Evolutionary conservation across 495 filamentous ascomycete genomes (phyloP), one percentile per base, ranked within the genome.

Genomic region (Lasiosphaeris hirsuta): DNA sequence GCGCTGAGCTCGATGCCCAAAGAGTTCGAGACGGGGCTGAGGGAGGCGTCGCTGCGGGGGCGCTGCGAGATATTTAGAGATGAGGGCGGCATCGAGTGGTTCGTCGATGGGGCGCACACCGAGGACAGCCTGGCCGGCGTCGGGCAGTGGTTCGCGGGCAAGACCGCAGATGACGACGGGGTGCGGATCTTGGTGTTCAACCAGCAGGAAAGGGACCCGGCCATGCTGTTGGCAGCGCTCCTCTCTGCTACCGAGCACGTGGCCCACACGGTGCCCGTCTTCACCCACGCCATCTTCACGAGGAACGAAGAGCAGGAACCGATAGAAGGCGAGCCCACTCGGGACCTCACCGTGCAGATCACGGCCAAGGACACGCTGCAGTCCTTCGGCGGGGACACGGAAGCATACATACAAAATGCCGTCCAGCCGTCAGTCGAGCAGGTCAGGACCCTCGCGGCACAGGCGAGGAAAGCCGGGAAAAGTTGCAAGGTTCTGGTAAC

Each of bases 61-160:
- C 81, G 92, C 18, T 92, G 89, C 63, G 90, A 96, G 64, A 83
- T 82, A 23, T 75, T 85, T 4, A 66, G 65, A 6, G 84, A 88
- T 43, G 63, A 51, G 0, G 76, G 66, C 1, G 62, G 60, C 13
- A 71, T 89, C 0, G 76, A 80, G 19, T 97, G 94, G 93, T 85
- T 86, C 61, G 84, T 97, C 45, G 93, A 97, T 67, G 90, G 92
- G 4, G 93, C 90, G 4, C 93, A 97, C 59, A 97, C 92, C 0
- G 77, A 85, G 5, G 90, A 95, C 57, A 94, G 89, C 63, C 82
- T 96, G 50, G 75, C 79, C 19, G 75, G 85, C 19, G 84, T 86
- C 1, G 89, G 81, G 2, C 77, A 77, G 51, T 96, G 92, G 92
- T 95, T 94, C 66, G 57, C 73, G 58, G 67, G 52, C 58, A 79